A percentile compares a stretch with the other conserved stretches of the same genome.
These are phyloP conservation scores for Monosporascus sp. DNA, from an alignment of 2,329 filamentous ascomycete genomes.

Conservation along the genomic window DNA sequence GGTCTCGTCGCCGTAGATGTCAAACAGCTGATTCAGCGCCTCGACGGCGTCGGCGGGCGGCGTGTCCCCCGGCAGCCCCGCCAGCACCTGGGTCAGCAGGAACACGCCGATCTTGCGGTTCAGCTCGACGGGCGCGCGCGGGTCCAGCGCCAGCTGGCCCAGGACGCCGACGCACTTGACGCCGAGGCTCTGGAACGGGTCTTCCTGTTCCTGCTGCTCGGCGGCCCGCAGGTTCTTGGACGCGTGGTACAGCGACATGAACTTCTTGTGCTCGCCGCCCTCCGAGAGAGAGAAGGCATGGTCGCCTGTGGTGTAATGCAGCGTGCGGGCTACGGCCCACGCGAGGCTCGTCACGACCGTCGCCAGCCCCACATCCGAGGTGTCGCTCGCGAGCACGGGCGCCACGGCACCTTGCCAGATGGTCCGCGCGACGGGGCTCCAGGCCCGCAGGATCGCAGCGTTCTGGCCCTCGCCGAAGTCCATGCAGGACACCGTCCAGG, in stretches of 20 bases:
- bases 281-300: constrained; percentile 38
- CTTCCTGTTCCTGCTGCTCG: constrained; percentile 29
- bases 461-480: constrained; percentile 53
- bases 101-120: constrained; percentile 62
- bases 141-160: constrained; percentile 54
- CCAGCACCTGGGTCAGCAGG: constrained; percentile 47
- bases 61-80: constrained; percentile 41
- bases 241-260: constrained; percentile 61
- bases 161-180: constrained; percentile 64
- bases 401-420: constrained; percentile 55
- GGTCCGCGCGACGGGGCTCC: constrained; percentile 46
- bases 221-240: constrained; percentile 36
- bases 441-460: constrained; percentile 44
- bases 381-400: constrained; percentile 54
- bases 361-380: constrained; percentile 56
- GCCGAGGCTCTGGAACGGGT: constrained; percentile 56
- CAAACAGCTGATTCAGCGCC: constrained; percentile 61
- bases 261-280: constrained; percentile 53
- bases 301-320: constrained; percentile 36
- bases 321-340: constrained; percentile 57
- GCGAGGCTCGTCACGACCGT: constrained; percentile 59
- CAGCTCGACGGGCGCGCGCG: constrained; percentile 39
- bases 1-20: constrained; percentile 60
- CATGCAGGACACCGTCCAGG: constrained; percentile 59
- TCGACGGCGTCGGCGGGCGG: constrained; percentile 56